Evolutionary conservation across 805 yeast species (phyloP).

Genomic region (Metschnikowia reukaufii): DNA sequence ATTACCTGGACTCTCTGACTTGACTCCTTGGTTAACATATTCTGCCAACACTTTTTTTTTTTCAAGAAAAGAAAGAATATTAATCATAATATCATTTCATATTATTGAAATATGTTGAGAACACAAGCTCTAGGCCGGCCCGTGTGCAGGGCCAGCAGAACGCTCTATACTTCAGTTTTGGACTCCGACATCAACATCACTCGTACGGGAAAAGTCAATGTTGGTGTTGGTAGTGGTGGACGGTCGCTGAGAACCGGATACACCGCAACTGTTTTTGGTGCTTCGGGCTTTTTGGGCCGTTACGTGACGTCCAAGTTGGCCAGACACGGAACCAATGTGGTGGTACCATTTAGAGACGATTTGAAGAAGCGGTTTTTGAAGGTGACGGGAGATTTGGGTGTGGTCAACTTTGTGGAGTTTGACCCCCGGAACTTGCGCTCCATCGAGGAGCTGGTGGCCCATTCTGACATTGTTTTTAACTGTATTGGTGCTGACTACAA

Average conservation of each 20-base stretch:
- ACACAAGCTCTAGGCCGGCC: constrained; percentile 17
- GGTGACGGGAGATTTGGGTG: constrained; percentile 85
- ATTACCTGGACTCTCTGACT: too few relatives aligned
- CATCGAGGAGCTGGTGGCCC: constrained; percentile 72
- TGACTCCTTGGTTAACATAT: too few relatives aligned
- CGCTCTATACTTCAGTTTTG: constrained; percentile 42
- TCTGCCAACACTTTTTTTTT: too few relatives aligned
- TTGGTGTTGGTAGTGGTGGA: constrained; percentile 77
- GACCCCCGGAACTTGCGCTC: constrained; percentile 77
- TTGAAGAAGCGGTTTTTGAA: constrained; percentile 74
- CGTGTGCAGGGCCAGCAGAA: constrained; percentile 24
- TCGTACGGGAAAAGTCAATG: constrained; percentile 68
- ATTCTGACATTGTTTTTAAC: constrained; percentile 81
- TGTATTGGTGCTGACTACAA: constrained; percentile 72
- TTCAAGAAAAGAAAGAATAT: too few relatives aligned
- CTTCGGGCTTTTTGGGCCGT: constrained; percentile 76
- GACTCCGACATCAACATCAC: constrained; percentile 70
- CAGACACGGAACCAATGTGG: constrained; percentile 74
- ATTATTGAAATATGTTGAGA: constrained; percentile 27
- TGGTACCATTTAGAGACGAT: constrained; percentile 81
- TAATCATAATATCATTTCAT: not conserved
- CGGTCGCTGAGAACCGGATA: constrained; percentile 83
- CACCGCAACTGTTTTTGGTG: constrained; percentile 87
- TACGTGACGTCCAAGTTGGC: constrained; percentile 71
- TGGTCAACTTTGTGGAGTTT: constrained; percentile 78